Evolutionary conservation across 805 yeast species (phyloP).

Genomic region (Saccharomycopsis fibuligera): DNA sequence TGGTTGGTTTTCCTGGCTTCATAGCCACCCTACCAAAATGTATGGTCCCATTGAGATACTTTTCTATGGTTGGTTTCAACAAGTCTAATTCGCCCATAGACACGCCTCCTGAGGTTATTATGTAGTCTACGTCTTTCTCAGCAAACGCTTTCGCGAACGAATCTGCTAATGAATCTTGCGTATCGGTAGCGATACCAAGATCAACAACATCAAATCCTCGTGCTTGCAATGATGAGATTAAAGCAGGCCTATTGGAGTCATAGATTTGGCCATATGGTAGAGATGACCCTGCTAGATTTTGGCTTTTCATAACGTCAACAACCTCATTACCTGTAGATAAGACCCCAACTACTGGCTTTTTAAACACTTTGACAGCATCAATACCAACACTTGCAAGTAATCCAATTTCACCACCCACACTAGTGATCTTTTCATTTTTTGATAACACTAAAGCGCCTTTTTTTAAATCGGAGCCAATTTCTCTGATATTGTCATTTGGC

Average conservation of each 20-base stretch:
- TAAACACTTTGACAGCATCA: conserved; percentile 31
- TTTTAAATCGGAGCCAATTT: conserved; percentile 41
- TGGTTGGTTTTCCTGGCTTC: conserved; percentile 57
- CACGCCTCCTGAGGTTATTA: conserved; percentile 51
- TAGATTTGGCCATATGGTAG: conserved; percentile 39
- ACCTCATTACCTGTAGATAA: conserved; percentile 50
- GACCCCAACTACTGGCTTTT: conserved; percentile 40
- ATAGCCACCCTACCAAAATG: conserved; percentile 52
- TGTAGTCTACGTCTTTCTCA: conserved; percentile 31
- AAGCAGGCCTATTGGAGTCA: conserved; percentile 45
- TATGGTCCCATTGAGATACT: conserved; percentile 35
- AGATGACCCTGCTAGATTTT: conserved; percentile 5
- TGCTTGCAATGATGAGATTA: conserved; percentile 31
- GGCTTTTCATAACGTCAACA: conserved; percentile 27
- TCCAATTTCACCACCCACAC: conserved; percentile 46
- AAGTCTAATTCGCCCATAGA: conserved; percentile 54
- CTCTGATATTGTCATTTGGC: conserved; percentile 41
- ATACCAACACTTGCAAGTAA: conserved; percentile 43
- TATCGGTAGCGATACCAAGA: conserved; percentile 45
- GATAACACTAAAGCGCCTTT: conserved; percentile 33
- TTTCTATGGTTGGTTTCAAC: conserved; percentile 42
- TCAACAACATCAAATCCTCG: conserved; percentile 38
- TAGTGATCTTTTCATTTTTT: conserved; percentile 33
- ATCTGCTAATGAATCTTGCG: conserved; percentile 26
- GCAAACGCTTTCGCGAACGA: conserved; percentile 27